These are phyloP conservation scores for Boletellus emodensis DNA, from an alignment of 768 basidiomycete species.

Conservation along the genomic window DNA sequence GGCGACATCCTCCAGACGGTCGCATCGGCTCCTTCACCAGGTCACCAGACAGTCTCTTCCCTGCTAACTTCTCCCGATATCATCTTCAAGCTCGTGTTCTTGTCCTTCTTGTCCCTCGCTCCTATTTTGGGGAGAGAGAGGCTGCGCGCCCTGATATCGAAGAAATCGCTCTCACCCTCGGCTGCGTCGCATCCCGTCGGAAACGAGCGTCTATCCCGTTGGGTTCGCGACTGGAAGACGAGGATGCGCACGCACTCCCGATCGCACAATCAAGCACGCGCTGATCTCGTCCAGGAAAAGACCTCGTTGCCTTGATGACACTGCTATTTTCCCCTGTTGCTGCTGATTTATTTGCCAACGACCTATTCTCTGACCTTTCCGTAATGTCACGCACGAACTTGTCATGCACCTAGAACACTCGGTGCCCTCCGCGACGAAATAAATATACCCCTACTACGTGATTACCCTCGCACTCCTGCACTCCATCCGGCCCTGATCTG, in stretches of 20 bases:
- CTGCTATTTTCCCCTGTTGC: constrained; percentile 9
- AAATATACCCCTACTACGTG: constrained; percentile 32
- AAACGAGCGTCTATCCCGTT: constrained; percentile 41
- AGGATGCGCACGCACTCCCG: constrained; percentile 55
- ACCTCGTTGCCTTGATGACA: constrained; percentile 24
- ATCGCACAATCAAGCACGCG: constrained; percentile 46
- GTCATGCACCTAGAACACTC: constrained; percentile 15
- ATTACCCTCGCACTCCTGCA: constrained; percentile 27
- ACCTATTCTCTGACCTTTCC: constrained; percentile 12
- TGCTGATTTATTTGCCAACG: constrained; percentile 20
- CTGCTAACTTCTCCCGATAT: constrained; percentile 82
- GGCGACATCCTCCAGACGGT: constrained; percentile 86
- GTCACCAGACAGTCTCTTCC: constrained; percentile 76
- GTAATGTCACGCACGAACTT: constrained; percentile 22
- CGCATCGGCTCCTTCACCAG: constrained; percentile 64
- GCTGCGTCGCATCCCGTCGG: constrained; percentile 16
- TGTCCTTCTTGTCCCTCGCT: constrained; percentile 81
- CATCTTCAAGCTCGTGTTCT: constrained; percentile 74
- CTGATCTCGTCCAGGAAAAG: constrained; percentile 56
- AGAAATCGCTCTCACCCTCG: constrained; percentile 22
- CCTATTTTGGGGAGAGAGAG: constrained; percentile 77
- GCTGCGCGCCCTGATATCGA: constrained; percentile 54
- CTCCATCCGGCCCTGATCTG: constrained; percentile 13
- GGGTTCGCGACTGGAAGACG: constrained; percentile 67
- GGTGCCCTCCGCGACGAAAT: constrained; percentile 18